Evolutionary conservation across 495 filamentous ascomycete species (phyloP).

Genomic region (Xylaria nigripes): DNA sequence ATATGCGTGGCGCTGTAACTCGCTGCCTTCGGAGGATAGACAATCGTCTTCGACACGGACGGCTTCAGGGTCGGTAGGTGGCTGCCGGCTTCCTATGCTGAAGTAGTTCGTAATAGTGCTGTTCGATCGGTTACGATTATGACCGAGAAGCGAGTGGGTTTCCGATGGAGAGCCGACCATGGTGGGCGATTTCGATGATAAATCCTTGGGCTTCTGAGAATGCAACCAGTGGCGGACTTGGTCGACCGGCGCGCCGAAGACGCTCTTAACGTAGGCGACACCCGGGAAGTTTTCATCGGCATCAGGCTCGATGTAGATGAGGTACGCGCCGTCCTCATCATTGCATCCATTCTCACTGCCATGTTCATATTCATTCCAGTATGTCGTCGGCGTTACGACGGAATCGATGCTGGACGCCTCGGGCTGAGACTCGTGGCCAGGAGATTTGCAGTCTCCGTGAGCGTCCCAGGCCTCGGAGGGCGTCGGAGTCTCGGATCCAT

Average conservation of each 20-base stretch:
- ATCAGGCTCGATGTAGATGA: slow-evolving; percentile 50
- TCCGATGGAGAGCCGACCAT: slow-evolving; percentile 14
- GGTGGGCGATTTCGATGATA: not conserved
- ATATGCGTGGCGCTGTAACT: slow-evolving; percentile 28
- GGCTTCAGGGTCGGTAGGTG: slow-evolving; percentile 19
- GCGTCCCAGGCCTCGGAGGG: slow-evolving; percentile 6
- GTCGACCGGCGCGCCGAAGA: slow-evolving; percentile 38
- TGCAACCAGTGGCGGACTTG: slow-evolving; percentile 38
- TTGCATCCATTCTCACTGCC: slow-evolving; percentile 46
- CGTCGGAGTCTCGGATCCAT: slow-evolving; percentile 12
- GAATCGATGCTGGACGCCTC: slow-evolving; percentile 10
- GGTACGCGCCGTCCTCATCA: slow-evolving; percentile 39
- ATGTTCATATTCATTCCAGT: slow-evolving; percentile 63
- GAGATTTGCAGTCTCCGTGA: slow-evolving; percentile 10
- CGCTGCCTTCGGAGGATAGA: slow-evolving; percentile 17
- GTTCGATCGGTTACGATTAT: not conserved
- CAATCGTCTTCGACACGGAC: slow-evolving; percentile 20
- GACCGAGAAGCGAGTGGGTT: slow-evolving; percentile 28
- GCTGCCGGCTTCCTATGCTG: slow-evolving; percentile 16
- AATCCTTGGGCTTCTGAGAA: slow-evolving; percentile 7
- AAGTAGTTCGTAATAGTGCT: slow-evolving; percentile 23
- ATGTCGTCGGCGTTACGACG: slow-evolving; percentile 20
- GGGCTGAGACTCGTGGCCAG: slow-evolving; percentile 15
- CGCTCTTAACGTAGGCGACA: slow-evolving; percentile 30
- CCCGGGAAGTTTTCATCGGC: slow-evolving; percentile 41